phyloP scores from a whole-genome alignment of 2,329 filamentous ascomycete genomes.

The Colletotrichum nymphaeae region DNA sequence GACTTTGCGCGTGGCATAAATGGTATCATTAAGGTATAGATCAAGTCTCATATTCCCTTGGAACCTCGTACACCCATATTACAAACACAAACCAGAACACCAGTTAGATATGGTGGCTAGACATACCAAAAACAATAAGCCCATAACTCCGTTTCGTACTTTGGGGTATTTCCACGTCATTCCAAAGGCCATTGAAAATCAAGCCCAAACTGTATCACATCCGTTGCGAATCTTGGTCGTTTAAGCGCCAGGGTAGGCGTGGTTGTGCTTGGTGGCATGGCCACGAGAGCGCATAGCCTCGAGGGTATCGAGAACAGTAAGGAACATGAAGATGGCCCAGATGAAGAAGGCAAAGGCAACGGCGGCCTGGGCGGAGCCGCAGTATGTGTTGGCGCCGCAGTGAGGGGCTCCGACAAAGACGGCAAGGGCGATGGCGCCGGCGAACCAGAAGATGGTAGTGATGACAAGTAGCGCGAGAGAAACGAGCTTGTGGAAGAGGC shows the following conservation, averaged over 20 bases:
- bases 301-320: conserved; percentile 60
- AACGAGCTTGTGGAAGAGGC: conserved; percentile 71
- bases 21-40: not conserved
- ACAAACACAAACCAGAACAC: not conserved
- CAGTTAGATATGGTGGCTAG: not conserved
- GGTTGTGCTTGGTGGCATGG: conserved; percentile 40
- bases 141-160: conserved; percentile 23
- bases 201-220: not conserved
- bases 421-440: conserved; percentile 82
- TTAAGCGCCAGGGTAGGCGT: conserved; percentile 35
- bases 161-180: conserved; percentile 31
- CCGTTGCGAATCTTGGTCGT: not conserved
- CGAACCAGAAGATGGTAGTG: conserved; percentile 91
- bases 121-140: not conserved
- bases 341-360: conserved; percentile 75
- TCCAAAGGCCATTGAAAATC: conserved; percentile 2
- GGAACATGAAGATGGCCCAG: conserved; percentile 63
- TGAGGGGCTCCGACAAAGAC: conserved; percentile 68
- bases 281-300: conserved; percentile 55
- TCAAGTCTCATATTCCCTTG: too few relatives aligned
- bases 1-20: not conserved
- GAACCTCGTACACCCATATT: too few relatives aligned
- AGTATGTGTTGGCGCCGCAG: conserved; percentile 65
- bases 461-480: conserved; percentile 76
- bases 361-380: conserved; percentile 71